Evolutionary conservation across 805 yeast genomes (phyloP).

Genomic region (Hanseniaspora meyeri): DNA sequence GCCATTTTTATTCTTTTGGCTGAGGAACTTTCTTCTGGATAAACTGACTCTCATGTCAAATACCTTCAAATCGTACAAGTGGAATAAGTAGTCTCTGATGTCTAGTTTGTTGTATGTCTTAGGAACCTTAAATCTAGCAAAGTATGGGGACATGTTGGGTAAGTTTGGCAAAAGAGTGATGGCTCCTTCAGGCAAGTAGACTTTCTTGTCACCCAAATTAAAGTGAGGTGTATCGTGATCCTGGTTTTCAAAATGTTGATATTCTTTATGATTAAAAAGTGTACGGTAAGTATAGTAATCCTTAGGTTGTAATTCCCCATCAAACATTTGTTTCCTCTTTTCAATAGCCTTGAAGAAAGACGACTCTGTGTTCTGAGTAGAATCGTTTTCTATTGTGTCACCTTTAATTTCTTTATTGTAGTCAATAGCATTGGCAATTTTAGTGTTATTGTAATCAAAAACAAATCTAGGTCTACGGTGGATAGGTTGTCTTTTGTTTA

Average conservation of each 20-base stretch:
- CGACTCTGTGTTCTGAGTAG: neutral
- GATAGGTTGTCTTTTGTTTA: neutral
- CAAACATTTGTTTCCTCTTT: neutral
- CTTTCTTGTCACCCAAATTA: slow-evolving; percentile 59
- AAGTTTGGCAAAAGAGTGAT: slow-evolving; percentile 73
- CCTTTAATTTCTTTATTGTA: neutral
- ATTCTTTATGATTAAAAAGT: neutral
- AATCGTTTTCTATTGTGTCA: neutral
- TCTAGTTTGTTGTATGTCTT: slow-evolving; percentile 86
- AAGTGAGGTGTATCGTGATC: slow-evolving; percentile 65
- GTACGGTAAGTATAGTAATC: neutral
- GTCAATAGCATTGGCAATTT: neutral
- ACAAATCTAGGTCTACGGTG: neutral
- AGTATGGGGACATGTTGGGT: slow-evolving; percentile 95
- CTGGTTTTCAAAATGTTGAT: slow-evolving; percentile 21
- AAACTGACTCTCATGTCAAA: slow-evolving; percentile 78
- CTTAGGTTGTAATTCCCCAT: neutral
- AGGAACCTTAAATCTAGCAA: slow-evolving; percentile 92
- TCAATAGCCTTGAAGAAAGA: neutral
- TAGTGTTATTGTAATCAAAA: neutral
- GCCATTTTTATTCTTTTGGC: neutral
- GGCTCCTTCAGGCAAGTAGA: slow-evolving; percentile 78
- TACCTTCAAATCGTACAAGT: slow-evolving; percentile 81
- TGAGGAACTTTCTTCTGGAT: slow-evolving; percentile 37
- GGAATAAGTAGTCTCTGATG: slow-evolving; percentile 82